Evolutionary conservation across 495 filamentous ascomycete genomes (phyloP), one percentile per base, ranked within the genome.

Genomic region (Penicillium chermesinum): DNA sequence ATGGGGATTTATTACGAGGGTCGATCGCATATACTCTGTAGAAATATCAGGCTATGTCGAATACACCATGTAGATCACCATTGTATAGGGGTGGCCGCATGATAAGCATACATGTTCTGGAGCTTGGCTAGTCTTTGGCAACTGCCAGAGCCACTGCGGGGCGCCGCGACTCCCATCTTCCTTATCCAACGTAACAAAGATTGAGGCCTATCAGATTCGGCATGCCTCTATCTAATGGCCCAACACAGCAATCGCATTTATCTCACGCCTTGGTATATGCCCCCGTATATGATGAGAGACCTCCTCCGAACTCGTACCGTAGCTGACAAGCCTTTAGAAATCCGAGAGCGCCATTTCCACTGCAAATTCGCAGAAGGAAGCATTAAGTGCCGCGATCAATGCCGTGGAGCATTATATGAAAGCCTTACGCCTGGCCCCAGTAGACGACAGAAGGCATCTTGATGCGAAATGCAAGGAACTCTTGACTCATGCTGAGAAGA

Each of bases 341-440:
- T 77, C 75, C 50, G 83, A 88, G 63, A 67, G 64, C 21, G 72
- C 71, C 48, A 67, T 88, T 44, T 70, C 71, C 32, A 61, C 49
- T 18, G 72, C 82, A 15, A 64, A 65, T 20, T 84, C 77, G 38
- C 80, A 82, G 44, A 76, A 82, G 30, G 77, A 81, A 49, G 89
- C 91, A 15, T 72, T 95, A 39, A 67, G 83, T 32, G 78, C 82
- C 52, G 83, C 86, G 45, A 86, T 93, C 59, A 67, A 78, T 50
- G 86, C 86, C 18, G 82, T 80, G 13, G 87, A 95, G 55, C 65
- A 85, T 37, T 88, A 88, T 49, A 88, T 95, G 81, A 80, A 80
- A 58, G 87, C 85, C 1, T 62, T 86, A 44, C 69, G 71, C 37
- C 63, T 81, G 38, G 72, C 81, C 1, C 53, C 69, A 5, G 66